Evolutionary conservation across 2,329 filamentous ascomycete genomes (phyloP).

Genomic region (Mycosphaerella sp.): DNA sequence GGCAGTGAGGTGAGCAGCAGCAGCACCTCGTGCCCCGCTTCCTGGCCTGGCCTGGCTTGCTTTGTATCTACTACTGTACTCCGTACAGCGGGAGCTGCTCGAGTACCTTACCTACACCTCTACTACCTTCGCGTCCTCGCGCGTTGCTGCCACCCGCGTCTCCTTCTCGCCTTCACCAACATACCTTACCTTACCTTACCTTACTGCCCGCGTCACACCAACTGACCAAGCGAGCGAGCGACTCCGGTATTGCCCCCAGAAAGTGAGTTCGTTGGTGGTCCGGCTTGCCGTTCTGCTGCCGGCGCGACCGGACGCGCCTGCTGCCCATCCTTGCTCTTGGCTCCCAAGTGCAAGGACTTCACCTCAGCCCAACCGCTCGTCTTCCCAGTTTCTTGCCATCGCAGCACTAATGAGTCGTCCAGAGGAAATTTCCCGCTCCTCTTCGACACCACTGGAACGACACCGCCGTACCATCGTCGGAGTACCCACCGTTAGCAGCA

Average conservation of each 20-base stretch:
- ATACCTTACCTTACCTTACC: too few relatives aligned
- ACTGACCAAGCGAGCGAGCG: too few relatives aligned
- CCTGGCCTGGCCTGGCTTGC: too few relatives aligned
- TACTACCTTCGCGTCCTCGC: too few relatives aligned
- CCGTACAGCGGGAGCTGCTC: too few relatives aligned
- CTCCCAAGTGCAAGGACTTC: conserved; percentile 1
- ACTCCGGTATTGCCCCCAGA: not conserved
- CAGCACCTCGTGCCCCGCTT: not conserved
- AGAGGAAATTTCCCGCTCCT: conserved; percentile 7
- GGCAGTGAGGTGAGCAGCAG: too few relatives aligned
- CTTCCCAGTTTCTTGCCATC: conserved; percentile 5
- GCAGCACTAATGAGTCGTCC: conserved; percentile 11
- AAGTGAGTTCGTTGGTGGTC: not conserved
- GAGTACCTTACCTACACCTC: too few relatives aligned
- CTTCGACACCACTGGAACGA: conserved; percentile 1
- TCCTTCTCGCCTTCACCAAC: not conserved
- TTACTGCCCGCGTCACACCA: not conserved
- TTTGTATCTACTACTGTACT: too few relatives aligned
- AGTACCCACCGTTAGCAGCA: conserved; percentile 7
- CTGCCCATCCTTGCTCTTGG: conserved; percentile 6
- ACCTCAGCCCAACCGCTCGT: conserved; percentile 7
- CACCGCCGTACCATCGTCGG: conserved; percentile 1
- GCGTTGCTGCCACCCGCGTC: not conserved
- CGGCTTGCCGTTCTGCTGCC: not conserved
- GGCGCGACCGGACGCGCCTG: not conserved